Evolutionary conservation across 768 basidiomycete species (phyloP).

Genomic region (Collybia sordida): DNA sequence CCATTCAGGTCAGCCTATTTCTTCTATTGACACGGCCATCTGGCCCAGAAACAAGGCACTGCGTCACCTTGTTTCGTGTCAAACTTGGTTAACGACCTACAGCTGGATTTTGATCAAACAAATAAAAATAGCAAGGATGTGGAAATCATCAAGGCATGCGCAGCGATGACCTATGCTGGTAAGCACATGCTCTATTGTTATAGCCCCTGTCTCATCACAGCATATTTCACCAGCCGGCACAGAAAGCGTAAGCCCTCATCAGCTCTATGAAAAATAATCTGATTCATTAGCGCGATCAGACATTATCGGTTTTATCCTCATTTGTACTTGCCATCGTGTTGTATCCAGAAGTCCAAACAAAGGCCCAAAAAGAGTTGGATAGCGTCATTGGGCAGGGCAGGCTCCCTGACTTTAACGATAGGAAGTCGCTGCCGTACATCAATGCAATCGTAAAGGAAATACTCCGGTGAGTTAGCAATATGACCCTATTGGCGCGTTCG

Average conservation of each 20-base stretch:
- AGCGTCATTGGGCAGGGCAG: conserved; percentile 25
- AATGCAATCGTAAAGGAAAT: conserved; percentile 40
- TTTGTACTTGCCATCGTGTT: conserved; percentile 35
- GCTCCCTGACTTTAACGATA: conserved; percentile 27
- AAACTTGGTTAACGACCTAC: conserved; percentile 25
- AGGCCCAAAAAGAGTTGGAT: conserved; percentile 31
- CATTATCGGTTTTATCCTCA: conserved; percentile 30
- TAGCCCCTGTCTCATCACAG: background rate
- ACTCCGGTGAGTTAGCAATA: conserved; percentile 22
- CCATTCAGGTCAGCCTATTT: background rate
- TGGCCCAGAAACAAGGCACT: conserved; percentile 28
- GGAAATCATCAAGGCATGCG: conserved; percentile 33
- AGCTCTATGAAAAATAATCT: background rate
- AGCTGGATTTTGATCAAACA: conserved; percentile 12
- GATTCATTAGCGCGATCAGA: conserved; percentile 15
- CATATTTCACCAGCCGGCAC: conserved; percentile 31
- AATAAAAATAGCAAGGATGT: conserved; percentile 17
- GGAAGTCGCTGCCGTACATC: conserved; percentile 36
- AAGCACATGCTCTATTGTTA: conserved; percentile 1
- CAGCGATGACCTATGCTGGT: conserved; percentile 40
- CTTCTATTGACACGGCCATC: background rate
- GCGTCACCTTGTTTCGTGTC: conserved; percentile 33
- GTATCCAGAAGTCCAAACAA: conserved; percentile 31
- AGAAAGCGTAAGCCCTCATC: conserved; percentile 33
- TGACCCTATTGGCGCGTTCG: background rate